Evolutionary conservation across 2,329 filamentous ascomycete species (phyloP).

Genomic region (Cyphellophora attinorum): DNA sequence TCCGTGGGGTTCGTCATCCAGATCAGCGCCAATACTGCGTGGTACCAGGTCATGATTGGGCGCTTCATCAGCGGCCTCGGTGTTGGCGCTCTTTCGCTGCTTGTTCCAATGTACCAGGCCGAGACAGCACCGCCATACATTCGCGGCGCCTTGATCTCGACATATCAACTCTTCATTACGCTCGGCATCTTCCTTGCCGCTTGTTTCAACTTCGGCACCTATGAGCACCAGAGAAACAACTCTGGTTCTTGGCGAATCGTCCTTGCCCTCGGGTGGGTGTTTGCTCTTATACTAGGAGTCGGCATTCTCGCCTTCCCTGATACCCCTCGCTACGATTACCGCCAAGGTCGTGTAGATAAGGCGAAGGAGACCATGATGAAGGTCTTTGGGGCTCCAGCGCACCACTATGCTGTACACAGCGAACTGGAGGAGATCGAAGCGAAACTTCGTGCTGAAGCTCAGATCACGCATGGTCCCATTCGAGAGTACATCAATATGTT

Average conservation of each 20-base stretch:
- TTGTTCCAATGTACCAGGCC: slow-evolving; percentile 37
- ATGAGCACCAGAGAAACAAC: slow-evolving; percentile 16
- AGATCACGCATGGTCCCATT: slow-evolving; percentile 34
- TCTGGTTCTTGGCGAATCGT: slow-evolving; percentile 35
- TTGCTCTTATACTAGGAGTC: slow-evolving; percentile 41
- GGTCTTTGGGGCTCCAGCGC: slow-evolving; percentile 45
- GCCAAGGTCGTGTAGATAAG: slow-evolving; percentile 41
- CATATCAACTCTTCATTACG: slow-evolving; percentile 38
- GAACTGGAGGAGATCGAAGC: slow-evolving; percentile 13
- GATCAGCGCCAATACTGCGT: slow-evolving; percentile 27
- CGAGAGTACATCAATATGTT: slow-evolving; percentile 34
- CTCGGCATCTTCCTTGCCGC: slow-evolving; percentile 36
- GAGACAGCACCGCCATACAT: slow-evolving; percentile 35
- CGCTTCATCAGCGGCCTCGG: slow-evolving; percentile 33
- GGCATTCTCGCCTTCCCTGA: slow-evolving; percentile 49
- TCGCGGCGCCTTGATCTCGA: slow-evolving; percentile 32
- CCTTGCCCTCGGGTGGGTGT: slow-evolving; percentile 49
- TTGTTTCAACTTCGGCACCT: slow-evolving; percentile 35
- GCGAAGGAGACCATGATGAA: slow-evolving; percentile 43
- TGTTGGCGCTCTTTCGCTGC: slow-evolving; percentile 30
- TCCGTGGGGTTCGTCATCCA: slow-evolving; percentile 32
- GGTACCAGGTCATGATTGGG: slow-evolving; percentile 33
- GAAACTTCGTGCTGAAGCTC: slow-evolving; percentile 36
- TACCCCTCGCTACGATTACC: slow-evolving; percentile 49
- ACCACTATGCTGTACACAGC: slow-evolving; percentile 37